Evolutionary conservation across 192 early-diverging fungal genomes (phyloP).

Genomic region (Chytriomyces confervae): DNA sequence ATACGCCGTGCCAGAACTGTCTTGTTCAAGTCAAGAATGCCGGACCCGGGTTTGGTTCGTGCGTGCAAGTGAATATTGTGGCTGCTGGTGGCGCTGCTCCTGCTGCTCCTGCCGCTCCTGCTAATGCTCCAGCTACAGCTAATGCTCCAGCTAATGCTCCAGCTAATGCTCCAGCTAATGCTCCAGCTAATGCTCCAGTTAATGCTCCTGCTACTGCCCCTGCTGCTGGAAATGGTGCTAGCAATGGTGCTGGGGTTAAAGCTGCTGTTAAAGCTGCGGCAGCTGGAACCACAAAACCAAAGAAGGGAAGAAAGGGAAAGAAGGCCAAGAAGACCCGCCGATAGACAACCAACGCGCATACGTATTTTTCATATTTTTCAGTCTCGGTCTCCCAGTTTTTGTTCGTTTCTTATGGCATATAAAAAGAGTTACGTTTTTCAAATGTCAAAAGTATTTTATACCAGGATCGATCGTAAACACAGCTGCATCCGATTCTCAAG

Average conservation of each 20-base stretch:
- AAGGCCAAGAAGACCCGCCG: too few species aligned
- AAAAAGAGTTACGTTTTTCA: too few species aligned
- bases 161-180: neutral
- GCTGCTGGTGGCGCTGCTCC: conserved; percentile 32
- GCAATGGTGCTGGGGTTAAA: neutral
- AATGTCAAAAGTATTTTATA: too few species aligned
- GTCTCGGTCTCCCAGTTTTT: too few species aligned
- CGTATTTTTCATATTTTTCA: too few species aligned
- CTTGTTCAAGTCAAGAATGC: neutral
- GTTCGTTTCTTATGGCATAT: too few species aligned
- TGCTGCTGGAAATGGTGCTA: neutral
- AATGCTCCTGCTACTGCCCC: conserved; percentile 29
- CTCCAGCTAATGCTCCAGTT: conserved; percentile 11
- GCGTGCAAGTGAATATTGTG: conserved; percentile 9
- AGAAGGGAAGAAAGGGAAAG: too few species aligned
- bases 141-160: conserved; percentile 30
- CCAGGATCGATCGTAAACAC: too few species aligned
- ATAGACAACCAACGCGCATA: too few species aligned
- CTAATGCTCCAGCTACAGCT: conserved; percentile 16
- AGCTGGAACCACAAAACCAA: neutral
- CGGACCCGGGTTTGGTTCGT: neutral
- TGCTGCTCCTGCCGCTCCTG: too few species aligned
- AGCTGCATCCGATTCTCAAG: too few species aligned
- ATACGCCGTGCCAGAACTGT: neutral
- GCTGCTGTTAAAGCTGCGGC: neutral